Conservation (phyloP, 163 green algal species). For the Prototheca stagnorum region DNA sequence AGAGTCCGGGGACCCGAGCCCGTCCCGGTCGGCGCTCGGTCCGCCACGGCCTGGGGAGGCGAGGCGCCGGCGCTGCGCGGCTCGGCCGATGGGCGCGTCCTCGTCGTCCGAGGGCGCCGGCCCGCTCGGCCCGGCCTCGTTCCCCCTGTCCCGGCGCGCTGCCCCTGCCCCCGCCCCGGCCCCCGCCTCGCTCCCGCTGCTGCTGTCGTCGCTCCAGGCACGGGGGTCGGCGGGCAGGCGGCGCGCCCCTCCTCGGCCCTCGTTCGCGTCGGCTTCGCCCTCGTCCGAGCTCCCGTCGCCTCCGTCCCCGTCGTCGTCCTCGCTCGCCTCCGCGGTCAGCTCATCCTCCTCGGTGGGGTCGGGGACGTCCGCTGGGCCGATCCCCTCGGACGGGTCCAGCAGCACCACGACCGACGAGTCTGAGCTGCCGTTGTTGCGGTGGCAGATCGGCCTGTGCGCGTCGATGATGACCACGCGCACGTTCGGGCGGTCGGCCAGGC, state of each 20-base stretch:
- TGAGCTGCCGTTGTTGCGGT: constrained; percentile 27
- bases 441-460: constrained; percentile 49
- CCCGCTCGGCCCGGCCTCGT: too few relatives aligned
- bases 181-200: not conserved
- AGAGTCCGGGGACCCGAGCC: too few relatives aligned
- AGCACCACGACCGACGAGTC: constrained; percentile 15
- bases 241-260: too few relatives aligned
- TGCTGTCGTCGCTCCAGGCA: not conserved
- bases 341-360: constrained; percentile 10
- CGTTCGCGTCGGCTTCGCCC: too few relatives aligned
- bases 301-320: constrained; percentile 2
- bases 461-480: constrained; percentile 65
- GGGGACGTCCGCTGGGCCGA: constrained; percentile 19
- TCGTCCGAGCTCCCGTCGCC: not conserved
- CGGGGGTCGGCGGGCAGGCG: not conserved
- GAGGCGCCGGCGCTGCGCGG: too few relatives aligned
- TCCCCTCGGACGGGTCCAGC: constrained; percentile 14
- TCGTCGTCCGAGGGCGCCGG: too few relatives aligned
- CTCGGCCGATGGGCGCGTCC: too few relatives aligned
- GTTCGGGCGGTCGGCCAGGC: constrained; percentile 19
- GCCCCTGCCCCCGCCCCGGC: not conserved
- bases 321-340: constrained; percentile 7
- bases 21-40: not conserved
- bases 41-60: not conserved
- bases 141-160: too few relatives aligned